Conservation (phyloP, 1,284 basidiomycete species). For the Sporisorium reilianum region DNA sequence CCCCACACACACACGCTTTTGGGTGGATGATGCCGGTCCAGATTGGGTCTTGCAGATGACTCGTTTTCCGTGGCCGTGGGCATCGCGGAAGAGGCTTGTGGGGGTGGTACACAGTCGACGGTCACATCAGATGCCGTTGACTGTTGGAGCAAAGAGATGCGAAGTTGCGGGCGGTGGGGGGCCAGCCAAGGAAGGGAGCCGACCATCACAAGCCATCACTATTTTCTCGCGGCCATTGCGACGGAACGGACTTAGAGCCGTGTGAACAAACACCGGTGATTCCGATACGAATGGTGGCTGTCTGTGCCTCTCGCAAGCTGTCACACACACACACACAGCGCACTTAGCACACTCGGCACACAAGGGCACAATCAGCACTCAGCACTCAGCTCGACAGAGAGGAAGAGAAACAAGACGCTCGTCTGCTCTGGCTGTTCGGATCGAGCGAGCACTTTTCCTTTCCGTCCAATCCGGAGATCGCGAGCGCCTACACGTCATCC, state of each 20-base stretch:
- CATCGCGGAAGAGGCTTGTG: too few species aligned
- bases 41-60: neutral
- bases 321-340: neutral
- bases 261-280: slow-evolving; percentile 3
- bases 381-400: neutral
- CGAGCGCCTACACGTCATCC: slow-evolving; percentile 7
- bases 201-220: neutral
- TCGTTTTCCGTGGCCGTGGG: neutral
- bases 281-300: slow-evolving; percentile 2
- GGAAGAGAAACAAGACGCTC: neutral
- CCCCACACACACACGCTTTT: neutral
- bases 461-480: slow-evolving; percentile 8
- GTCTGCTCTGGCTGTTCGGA: neutral
- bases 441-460: neutral
- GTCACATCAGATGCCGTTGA: neutral
- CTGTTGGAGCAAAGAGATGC: neutral
- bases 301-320: neutral
- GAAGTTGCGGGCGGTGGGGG: too few species aligned
- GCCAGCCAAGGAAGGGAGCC: neutral
- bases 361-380: neutral
- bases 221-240: neutral
- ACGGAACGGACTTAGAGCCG: slow-evolving; percentile 5
- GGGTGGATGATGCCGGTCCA: neutral
- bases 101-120: neutral
- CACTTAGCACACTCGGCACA: too few species aligned